phyloP scores from a whole-genome alignment of 2,329 filamentous ascomycete species.

The Colletotrichum sp. region DNA sequence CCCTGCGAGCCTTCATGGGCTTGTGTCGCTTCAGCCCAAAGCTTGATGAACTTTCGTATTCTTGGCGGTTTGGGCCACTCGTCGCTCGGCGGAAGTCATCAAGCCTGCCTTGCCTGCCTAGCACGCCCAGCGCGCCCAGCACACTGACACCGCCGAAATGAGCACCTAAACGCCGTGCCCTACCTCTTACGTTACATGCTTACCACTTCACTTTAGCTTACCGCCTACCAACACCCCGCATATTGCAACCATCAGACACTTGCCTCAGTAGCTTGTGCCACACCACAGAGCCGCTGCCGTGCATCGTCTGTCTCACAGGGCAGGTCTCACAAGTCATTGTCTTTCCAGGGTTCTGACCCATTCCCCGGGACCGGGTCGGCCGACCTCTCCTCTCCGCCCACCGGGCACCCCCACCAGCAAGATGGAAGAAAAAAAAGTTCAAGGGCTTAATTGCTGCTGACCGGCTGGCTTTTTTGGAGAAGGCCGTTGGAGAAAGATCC shows the following conservation, averaged over 20 bases:
- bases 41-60: slow-evolving; percentile 3
- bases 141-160: neutral
- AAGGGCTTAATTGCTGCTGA: neutral
- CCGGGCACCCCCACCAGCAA: neutral
- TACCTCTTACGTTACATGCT: neutral
- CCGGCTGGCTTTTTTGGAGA: neutral
- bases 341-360: neutral
- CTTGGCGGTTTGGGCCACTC: slow-evolving; percentile 4
- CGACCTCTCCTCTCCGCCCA: neutral
- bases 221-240: neutral
- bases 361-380: neutral
- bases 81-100: neutral
- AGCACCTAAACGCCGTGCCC: neutral
- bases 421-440: neutral
- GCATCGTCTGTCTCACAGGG: neutral
- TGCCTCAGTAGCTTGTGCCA: neutral
- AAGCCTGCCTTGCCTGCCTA: neutral
- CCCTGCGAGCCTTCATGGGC: neutral
- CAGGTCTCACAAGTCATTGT: neutral
- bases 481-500: neutral
- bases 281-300: neutral
- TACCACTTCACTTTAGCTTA: neutral
- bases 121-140: neutral
- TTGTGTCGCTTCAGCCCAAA: slow-evolving; percentile 1
- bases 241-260: neutral